Evolutionary conservation across 164 flowering plant genomes (phyloP), one percentile per base, ranked within the genome.

Genomic region (Liquidambar formosana): DNA sequence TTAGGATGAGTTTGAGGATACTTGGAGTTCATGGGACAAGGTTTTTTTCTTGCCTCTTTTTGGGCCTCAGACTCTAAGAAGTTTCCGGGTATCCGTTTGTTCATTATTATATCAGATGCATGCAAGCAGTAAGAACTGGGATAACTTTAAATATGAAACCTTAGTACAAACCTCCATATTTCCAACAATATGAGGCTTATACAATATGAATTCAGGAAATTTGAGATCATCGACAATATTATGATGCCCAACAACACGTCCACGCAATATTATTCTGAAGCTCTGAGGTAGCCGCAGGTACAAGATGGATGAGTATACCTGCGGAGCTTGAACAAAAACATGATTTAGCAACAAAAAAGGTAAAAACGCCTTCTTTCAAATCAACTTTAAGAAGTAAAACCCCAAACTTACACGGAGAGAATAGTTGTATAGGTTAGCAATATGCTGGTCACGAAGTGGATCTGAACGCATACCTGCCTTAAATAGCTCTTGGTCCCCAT

Each of bases 271-370:
- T 49, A 93, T 88, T 61, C 68, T 79, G 81, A 95, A 95, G 62
- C 54, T 78, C 62, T 84, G 68, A 5, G 97, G 97, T 48, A 86
- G 57, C 48, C 84, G 81, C 77, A 88, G 76, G 79, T 95, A 95
- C 71, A 95, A 77, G 41, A 95, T 86, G 60, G 97, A 89, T 63
- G 86, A 73, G 76, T 93, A 95, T 22, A 72, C 96, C 99, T 92
- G 83, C 47, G 44, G 52, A 67, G 16, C n/a, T 65, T 28, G 53
- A 67, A 46, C 22, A 62, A 27, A n/a, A 62, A 76, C 25, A 19
- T 45, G 18, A 45, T 21, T 75, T 52, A 66, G 63, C 44, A 66
- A 45, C 41, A 33, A 33, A 33, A 33, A 33, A 33, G 6, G 6
- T 44, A 4, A 57, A 27, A 44, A 5, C 8, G 8, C 47, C 33